Conservation (phyloP, 768 basidiomycete genomes). For the Ramaria rubella region DNA sequence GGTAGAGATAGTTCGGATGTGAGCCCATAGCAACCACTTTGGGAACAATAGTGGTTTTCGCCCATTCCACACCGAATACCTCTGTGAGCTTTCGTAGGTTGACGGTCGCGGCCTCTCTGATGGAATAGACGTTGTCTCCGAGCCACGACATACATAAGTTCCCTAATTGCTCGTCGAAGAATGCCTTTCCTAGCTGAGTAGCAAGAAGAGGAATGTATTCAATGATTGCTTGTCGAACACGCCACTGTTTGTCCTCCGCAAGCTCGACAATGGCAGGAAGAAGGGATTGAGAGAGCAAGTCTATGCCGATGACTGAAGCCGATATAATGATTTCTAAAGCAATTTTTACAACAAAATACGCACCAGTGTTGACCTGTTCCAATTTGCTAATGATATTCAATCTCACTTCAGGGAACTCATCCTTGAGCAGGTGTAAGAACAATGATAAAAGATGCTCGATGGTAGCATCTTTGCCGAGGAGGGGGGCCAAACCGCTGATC, state of each 20-base stretch:
- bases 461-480: constrained; percentile 88
- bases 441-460: constrained; percentile 95
- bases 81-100: constrained; percentile 97
- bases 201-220: constrained; percentile 99
- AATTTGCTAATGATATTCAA: constrained; percentile 98
- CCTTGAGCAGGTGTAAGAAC: constrained; percentile 94
- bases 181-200: constrained; percentile 91
- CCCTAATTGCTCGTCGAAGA: constrained; percentile 96
- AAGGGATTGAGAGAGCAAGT: constrained; percentile 87
- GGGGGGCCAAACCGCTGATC: constrained; percentile 91
- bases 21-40: constrained; percentile 96
- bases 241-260: constrained; percentile 99
- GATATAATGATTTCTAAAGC: too few relatives aligned
- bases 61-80: constrained; percentile 98
- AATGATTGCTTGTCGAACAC: constrained; percentile 98
- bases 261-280: constrained; percentile 96
- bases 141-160: constrained; percentile 99
- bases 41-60: constrained; percentile 86
- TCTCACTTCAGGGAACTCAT: constrained; percentile 97
- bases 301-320: constrained; percentile 88
- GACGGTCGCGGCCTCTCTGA: constrained; percentile 95
- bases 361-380: constrained; percentile 90
- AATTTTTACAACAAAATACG: constrained; percentile 27
- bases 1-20: constrained; percentile 93
- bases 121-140: constrained; percentile 96